Percentiles rank a stretch among this genome's conserved stretches.
These are phyloP conservation scores for Neofusicoccum kwambonambiense DNA, from an alignment of 2,329 filamentous ascomycete species.

Conservation along the genomic window DNA sequence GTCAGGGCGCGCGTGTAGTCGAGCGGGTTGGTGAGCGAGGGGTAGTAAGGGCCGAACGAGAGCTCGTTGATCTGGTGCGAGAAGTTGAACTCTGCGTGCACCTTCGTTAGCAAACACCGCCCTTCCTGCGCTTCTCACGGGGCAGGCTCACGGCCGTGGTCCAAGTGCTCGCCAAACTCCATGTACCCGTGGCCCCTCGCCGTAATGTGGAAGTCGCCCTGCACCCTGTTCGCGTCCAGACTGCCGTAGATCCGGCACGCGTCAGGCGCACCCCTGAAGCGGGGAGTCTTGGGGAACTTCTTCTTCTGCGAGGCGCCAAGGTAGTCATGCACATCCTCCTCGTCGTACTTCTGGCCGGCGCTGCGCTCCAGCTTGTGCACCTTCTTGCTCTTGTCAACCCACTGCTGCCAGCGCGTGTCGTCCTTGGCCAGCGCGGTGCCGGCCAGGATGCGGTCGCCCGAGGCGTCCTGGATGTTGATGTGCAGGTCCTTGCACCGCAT, in stretches of 20 bases:
- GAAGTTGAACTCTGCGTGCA: constrained; percentile 81
- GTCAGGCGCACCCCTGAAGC: constrained; percentile 59
- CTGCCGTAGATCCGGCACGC: constrained; percentile 88
- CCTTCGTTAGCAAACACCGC: neutral
- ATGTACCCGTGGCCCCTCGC: constrained; percentile 93
- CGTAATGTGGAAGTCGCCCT: constrained; percentile 97
- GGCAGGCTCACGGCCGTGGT: constrained; percentile 66
- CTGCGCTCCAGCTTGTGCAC: constrained; percentile 46
- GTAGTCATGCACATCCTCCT: constrained; percentile 91
- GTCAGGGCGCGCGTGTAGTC: constrained; percentile 83
- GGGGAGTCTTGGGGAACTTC: constrained; percentile 72
- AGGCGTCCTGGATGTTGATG: constrained; percentile 94
- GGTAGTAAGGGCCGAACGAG: constrained; percentile 96
- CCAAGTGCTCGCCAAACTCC: constrained; percentile 75
- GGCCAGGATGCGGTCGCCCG: constrained; percentile 87
- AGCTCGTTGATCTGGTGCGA: constrained; percentile 94
- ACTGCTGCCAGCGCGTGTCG: constrained; percentile 76
- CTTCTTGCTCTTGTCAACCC: constrained; percentile 70
- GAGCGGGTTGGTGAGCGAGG: constrained; percentile 87
- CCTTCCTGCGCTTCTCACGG: no score
- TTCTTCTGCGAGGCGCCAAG: constrained; percentile 68
- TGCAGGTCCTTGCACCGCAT: constrained; percentile 90
- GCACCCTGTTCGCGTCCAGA: constrained; percentile 91
- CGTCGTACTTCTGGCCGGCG: constrained; percentile 49
- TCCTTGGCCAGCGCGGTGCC: constrained; percentile 72